These are phyloP conservation scores for Salix exigua DNA, from an alignment of 345 rosid species.

Conservation along the genomic window DNA sequence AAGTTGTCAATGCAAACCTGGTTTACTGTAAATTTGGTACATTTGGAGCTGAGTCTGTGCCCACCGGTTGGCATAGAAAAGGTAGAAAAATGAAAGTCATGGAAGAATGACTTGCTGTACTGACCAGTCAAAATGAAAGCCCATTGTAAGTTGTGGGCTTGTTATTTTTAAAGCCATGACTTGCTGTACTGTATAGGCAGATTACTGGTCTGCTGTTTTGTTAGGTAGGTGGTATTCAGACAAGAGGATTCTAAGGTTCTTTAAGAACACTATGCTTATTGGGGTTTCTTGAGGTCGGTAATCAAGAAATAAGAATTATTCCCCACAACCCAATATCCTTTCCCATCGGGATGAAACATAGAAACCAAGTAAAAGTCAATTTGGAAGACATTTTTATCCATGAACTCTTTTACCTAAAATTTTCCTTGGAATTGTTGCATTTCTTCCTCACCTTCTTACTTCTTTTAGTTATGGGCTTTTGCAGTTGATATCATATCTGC, in stretches of 20 bases:
- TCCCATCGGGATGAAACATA: not conserved
- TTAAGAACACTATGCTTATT: not conserved
- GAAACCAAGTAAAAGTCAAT: not conserved
- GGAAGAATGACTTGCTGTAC: not conserved
- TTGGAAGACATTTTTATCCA: not conserved
- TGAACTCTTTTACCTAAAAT: not conserved
- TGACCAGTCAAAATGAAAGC: too few relatives aligned
- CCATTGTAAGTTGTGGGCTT: not conserved
- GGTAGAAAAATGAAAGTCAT: not conserved
- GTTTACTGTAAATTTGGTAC: not conserved
- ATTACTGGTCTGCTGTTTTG: not conserved
- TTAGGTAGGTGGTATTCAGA: not conserved
- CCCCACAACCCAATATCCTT: not conserved
- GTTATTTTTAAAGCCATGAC: not conserved
- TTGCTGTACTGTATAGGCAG: not conserved
- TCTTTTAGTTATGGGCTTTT: constrained; percentile 12
- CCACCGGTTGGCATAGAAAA: not conserved
- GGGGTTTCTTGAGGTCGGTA: not conserved
- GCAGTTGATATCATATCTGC: constrained; percentile 94
- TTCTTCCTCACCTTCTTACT: not conserved
- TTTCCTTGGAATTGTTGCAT: not conserved
- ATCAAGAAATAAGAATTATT: not conserved
- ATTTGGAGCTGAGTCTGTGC: not conserved
- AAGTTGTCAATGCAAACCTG: not conserved
- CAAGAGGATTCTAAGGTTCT: not conserved